These are phyloP conservation scores for Citropsis articulata DNA, from an alignment of 345 rosid species.

Conservation along the genomic window DNA sequence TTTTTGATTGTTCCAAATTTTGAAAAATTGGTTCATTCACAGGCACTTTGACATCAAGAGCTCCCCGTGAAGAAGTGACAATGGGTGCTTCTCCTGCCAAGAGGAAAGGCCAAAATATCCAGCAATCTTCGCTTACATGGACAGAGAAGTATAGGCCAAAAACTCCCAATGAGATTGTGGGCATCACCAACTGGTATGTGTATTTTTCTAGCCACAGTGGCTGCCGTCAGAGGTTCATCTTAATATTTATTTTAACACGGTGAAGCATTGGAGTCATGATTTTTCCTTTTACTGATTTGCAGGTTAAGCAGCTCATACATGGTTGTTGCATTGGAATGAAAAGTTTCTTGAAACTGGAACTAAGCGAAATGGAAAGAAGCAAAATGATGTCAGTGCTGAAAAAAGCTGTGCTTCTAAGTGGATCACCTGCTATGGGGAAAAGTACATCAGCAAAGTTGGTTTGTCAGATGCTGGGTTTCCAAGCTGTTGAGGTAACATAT, in stretches of 20 bases:
- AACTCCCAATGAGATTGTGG: constrained; percentile 77
- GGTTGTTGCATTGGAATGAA: constrained; percentile 81
- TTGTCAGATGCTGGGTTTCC: constrained; percentile 89
- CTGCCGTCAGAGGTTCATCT: background rate
- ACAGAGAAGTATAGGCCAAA: constrained; percentile 90
- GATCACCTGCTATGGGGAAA: constrained; percentile 97
- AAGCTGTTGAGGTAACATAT: constrained; percentile 72
- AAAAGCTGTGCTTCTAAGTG: constrained; percentile 85
- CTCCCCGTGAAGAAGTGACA: constrained; percentile 27
- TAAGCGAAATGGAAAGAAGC: constrained; percentile 73
- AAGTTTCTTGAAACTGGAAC: constrained; percentile 60
- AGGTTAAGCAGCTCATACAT: constrained; percentile 89
- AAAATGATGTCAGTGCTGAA: constrained; percentile 66
- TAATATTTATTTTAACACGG: background rate
- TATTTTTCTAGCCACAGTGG: background rate
- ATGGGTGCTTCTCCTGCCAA: constrained; percentile 34
- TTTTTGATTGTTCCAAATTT: background rate
- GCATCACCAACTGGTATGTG: constrained; percentile 72
- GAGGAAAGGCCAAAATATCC: constrained; percentile 40
- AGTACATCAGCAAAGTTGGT: constrained; percentile 92
- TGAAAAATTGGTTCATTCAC: constrained; percentile 9
- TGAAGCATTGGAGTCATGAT: constrained; percentile 1
- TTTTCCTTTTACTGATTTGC: constrained; percentile 19
- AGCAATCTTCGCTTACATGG: constrained; percentile 61
- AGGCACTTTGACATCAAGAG: constrained; percentile 41